phyloP scores from a whole-genome alignment of 108 stramenopile genomes.

The Cyclotella cryptica region DNA sequence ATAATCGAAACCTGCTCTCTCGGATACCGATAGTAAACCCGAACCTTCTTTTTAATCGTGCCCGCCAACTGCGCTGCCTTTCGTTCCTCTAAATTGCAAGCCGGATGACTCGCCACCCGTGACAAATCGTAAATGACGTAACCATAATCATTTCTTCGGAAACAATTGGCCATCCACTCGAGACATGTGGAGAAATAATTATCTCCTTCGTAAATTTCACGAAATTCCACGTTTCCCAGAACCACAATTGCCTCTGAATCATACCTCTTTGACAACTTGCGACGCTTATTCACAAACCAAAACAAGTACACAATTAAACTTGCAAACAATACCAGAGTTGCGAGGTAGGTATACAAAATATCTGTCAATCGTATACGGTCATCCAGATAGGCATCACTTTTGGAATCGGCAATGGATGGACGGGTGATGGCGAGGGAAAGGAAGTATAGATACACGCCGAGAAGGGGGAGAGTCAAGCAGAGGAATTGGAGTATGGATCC shows the following conservation, averaged over 20 bases:
- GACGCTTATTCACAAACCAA: conserved; percentile 67
- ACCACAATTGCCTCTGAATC: conserved; percentile 53
- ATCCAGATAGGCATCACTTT: conserved; percentile 34
- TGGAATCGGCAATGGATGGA: conserved; percentile 44
- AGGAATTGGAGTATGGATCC: conserved; percentile 62
- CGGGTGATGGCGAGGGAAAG: conserved; percentile 57
- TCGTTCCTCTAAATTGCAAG: conserved; percentile 28
- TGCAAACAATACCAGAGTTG: conserved; percentile 52
- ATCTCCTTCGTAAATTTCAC: conserved; percentile 25
- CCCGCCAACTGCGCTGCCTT: conserved; percentile 14
- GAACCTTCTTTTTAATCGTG: conserved; percentile 62
- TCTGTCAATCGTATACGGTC: conserved; percentile 62
- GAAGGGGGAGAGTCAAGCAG: conserved; percentile 64
- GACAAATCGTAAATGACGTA: conserved; percentile 56
- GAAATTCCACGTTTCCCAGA: conserved; percentile 44
- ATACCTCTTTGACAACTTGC: conserved; percentile 61
- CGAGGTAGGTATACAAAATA: conserved; percentile 59
- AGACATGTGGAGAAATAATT: background rate
- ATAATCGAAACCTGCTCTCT: conserved; percentile 66
- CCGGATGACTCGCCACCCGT: conserved; percentile 56
- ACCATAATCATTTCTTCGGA: conserved; percentile 55
- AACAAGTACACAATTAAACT: conserved; percentile 57
- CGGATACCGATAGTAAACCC: conserved; percentile 72
- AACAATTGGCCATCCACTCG: conserved; percentile 31
- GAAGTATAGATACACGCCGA: conserved; percentile 71